A percentile compares a stretch with the other conserved stretches of the same genome.
Conservation (phyloP, 2,329 filamentous ascomycete genomes). For the Phyllosticta ampelicida region DNA sequence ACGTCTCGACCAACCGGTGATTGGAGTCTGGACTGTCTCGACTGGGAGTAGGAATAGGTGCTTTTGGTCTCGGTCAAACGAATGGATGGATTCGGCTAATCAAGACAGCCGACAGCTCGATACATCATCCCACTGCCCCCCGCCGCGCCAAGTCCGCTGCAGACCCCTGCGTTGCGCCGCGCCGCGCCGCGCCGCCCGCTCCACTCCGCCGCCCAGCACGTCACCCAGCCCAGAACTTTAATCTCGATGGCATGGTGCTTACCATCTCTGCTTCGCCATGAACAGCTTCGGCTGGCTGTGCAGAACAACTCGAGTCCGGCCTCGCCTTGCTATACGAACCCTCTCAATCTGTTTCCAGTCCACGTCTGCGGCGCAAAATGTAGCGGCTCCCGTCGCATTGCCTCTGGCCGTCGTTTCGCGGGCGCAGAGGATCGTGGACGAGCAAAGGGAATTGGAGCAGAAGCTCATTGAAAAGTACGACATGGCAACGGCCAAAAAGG, state of each 20-base stretch:
- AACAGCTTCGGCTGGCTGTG: constrained; percentile 7
- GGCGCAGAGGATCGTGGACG: constrained; percentile 44
- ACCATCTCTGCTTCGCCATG: not conserved
- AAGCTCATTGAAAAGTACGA: constrained; percentile 47
- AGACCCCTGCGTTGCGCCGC: not conserved
- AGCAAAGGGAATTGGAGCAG: constrained; percentile 44
- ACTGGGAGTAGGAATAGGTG: too few species aligned
- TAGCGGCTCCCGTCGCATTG: constrained; percentile 23
- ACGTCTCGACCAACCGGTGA: not conserved
- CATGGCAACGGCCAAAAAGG: constrained; percentile 43
- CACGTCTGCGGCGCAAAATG: not conserved
- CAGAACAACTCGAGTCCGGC: constrained; percentile 2
- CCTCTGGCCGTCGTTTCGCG: constrained; percentile 46
- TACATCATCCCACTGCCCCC: not conserved
- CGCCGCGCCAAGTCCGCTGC: not conserved
- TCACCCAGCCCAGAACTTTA: not conserved
- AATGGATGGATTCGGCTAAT: not conserved
- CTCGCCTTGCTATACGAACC: not conserved
- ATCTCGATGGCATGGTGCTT: not conserved
- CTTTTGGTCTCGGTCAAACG: not conserved
- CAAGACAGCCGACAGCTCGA: not conserved
- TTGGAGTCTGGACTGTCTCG: too few species aligned
- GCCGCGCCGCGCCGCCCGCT: too few species aligned
- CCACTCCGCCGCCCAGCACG: not conserved
- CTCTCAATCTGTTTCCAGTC: constrained; percentile 1